Conservation (phyloP, 2,329 filamentous ascomycete species). For the Clonostachys rosea region DNA sequence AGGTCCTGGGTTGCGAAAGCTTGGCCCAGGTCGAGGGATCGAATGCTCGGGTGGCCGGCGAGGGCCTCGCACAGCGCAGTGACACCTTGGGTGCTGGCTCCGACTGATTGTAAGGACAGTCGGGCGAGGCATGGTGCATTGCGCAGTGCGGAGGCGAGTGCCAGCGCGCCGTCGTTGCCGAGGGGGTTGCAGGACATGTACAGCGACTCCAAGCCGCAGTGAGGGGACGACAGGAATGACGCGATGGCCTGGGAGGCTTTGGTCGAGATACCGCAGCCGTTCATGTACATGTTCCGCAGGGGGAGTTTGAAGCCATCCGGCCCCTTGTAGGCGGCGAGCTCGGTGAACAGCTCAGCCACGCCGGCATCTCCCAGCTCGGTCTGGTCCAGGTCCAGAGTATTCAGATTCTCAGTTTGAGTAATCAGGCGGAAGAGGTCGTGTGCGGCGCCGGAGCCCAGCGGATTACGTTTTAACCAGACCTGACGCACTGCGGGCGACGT, state of each 20-base stretch:
- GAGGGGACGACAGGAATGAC: conserved; percentile 21
- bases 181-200: conserved; percentile 31
- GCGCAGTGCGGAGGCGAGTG: conserved; percentile 21
- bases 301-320: conserved; percentile 17
- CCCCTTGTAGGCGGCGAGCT: conserved; percentile 21
- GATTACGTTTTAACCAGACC: conserved; percentile 51
- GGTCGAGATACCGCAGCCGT: conserved; percentile 24
- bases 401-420: conserved; percentile 31
- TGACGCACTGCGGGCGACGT: conserved; percentile 37
- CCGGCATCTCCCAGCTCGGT: conserved; percentile 43
- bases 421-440: conserved; percentile 37
- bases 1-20: conserved; percentile 40
- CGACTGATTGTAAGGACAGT: conserved; percentile 35
- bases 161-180: conserved; percentile 20
- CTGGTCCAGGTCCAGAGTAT: conserved; percentile 48
- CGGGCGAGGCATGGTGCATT: conserved; percentile 24
- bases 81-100: conserved; percentile 31
- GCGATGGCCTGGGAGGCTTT: conserved; percentile 20
- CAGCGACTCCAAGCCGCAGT: conserved; percentile 24
- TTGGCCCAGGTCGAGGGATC: conserved; percentile 36
- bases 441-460: conserved; percentile 31
- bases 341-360: conserved; percentile 33
- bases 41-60: conserved; percentile 23
- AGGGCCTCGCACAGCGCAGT: conserved; percentile 29
- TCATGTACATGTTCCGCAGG: conserved; percentile 29